Conservation (phyloP, 495 filamentous ascomycete species). For the Beverwykella pulmonaria region DNA sequence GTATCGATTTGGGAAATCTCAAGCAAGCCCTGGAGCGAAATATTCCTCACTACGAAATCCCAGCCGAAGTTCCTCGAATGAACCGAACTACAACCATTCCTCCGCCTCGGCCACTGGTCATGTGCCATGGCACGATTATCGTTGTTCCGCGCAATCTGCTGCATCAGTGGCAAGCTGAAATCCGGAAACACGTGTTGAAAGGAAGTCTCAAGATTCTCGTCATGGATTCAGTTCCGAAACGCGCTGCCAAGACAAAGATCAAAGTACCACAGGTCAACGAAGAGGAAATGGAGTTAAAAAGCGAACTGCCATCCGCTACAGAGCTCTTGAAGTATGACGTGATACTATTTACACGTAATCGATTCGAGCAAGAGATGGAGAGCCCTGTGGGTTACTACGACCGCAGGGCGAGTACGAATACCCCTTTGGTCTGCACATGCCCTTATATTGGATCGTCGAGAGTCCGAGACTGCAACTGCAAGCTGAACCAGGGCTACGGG, state of each 20-base stretch:
- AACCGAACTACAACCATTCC: slow-evolving; percentile 45
- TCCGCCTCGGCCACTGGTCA: slow-evolving; percentile 56
- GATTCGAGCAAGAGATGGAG: slow-evolving; percentile 66
- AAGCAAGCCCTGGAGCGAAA: slow-evolving; percentile 58
- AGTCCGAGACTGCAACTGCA: slow-evolving; percentile 49
- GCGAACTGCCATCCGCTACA: slow-evolving; percentile 59
- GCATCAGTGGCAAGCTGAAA: slow-evolving; percentile 69
- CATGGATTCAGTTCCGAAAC: slow-evolving; percentile 45
- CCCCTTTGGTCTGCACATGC: slow-evolving; percentile 46
- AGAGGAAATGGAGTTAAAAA: slow-evolving; percentile 41
- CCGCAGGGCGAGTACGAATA: slow-evolving; percentile 26
- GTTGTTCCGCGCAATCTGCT: slow-evolving; percentile 70
- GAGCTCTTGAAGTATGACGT: slow-evolving; percentile 73
- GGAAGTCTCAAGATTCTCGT: slow-evolving; percentile 64
- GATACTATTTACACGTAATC: slow-evolving; percentile 71
- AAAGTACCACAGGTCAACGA: neutral
- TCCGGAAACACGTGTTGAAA: slow-evolving; percentile 66
- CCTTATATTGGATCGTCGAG: slow-evolving; percentile 50
- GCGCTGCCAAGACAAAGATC: neutral
- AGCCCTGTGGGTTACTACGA: slow-evolving; percentile 48
- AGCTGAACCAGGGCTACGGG: slow-evolving; percentile 49
- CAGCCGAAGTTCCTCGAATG: slow-evolving; percentile 48
- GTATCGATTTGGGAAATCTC: slow-evolving; percentile 53
- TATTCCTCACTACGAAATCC: slow-evolving; percentile 52
- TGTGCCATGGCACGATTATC: slow-evolving; percentile 70